These are phyloP conservation scores for Kregervanrija fluxuum DNA, from an alignment of 805 yeast species.

Conservation along the genomic window DNA sequence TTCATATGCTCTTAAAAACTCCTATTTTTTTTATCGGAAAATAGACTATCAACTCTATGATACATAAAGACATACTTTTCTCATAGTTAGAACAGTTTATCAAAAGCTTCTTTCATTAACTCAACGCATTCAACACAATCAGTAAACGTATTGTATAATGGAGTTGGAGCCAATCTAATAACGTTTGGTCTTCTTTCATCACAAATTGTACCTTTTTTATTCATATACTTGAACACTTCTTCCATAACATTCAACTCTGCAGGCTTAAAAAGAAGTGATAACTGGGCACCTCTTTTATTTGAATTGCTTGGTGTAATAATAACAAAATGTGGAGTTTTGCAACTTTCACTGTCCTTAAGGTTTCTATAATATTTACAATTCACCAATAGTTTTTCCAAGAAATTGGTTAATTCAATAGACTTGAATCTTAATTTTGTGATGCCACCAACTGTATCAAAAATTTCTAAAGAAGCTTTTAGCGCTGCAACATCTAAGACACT, in stretches of 20 bases:
- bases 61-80: no score
- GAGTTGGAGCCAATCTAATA: slow-evolving; percentile 82
- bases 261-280: slow-evolving; percentile 64
- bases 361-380: slow-evolving; percentile 39
- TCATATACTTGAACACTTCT: slow-evolving; percentile 42
- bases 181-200: slow-evolving; percentile 91
- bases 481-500: slow-evolving; percentile 81
- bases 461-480: slow-evolving; percentile 55
- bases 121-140: slow-evolving; percentile 48
- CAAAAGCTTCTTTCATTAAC: slow-evolving; percentile 36
- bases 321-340: slow-evolving; percentile 37
- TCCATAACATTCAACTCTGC: slow-evolving; percentile 51
- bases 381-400: slow-evolving; percentile 41
- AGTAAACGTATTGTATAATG: slow-evolving; percentile 69
- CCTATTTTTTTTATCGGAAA: no score
- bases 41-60: no score
- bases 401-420: slow-evolving; percentile 51
- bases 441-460: slow-evolving; percentile 59
- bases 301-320: slow-evolving; percentile 67
- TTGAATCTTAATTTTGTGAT: slow-evolving; percentile 48
- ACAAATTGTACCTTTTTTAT: slow-evolving; percentile 57
- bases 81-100: neutral
- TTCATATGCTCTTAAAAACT: no score
- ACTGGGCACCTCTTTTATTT: slow-evolving; percentile 68
- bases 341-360: slow-evolving; percentile 8